These are phyloP conservation scores for Fraxinus ornus DNA, from an alignment of 305 asterid genomes.

Conservation along the genomic window DNA sequence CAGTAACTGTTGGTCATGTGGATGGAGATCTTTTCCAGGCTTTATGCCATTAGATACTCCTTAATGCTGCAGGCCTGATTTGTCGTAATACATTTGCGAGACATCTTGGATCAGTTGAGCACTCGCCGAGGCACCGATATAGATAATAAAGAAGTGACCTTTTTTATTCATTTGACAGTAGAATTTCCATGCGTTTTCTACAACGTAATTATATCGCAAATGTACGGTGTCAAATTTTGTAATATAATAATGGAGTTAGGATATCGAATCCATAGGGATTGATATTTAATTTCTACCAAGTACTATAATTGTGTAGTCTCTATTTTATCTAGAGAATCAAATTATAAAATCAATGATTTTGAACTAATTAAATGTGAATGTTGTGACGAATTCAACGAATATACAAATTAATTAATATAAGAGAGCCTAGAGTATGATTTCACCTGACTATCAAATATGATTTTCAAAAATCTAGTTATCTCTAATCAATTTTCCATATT, in stretches of 20 bases:
- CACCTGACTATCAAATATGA: neutral
- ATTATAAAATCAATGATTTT: neutral
- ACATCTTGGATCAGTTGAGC: constrained; percentile 10
- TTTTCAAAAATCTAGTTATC: no score
- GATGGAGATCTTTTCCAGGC: constrained; percentile 15
- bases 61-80: constrained; percentile 13
- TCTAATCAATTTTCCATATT: neutral
- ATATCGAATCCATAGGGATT: neutral
- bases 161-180: constrained; percentile 1
- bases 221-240: neutral
- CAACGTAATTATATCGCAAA: neutral
- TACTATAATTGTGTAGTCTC: neutral
- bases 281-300: neutral
- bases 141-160: neutral
- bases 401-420: no score
- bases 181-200: neutral
- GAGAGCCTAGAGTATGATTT: neutral
- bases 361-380: neutral
- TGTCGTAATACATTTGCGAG: constrained; percentile 5
- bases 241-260: neutral
- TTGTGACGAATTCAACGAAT: neutral
- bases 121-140: constrained; percentile 8
- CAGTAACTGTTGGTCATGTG: constrained; percentile 6
- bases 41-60: constrained; percentile 9
- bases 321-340: neutral